phyloP scores from a whole-genome alignment of 2,329 filamentous ascomycete genomes.

The Colletotrichum chlorophyti region DNA sequence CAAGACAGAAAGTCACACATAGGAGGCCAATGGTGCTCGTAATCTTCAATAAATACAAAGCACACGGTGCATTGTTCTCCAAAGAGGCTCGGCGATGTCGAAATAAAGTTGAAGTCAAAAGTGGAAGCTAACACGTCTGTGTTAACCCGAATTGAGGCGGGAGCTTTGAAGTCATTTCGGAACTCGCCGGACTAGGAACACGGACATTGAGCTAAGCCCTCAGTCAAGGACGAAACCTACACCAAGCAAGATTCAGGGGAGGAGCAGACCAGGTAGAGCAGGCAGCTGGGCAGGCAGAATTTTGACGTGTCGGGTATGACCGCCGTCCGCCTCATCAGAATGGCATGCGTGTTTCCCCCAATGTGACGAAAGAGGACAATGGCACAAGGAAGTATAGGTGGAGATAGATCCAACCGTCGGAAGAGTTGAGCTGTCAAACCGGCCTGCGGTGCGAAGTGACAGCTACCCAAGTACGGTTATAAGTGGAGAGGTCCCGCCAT shows the following conservation, averaged over 20 bases:
- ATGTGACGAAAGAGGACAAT: slow-evolving; percentile 19
- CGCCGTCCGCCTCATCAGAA: not conserved
- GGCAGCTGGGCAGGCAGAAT: not conserved
- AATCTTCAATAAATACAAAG: no score
- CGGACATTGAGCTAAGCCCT: not conserved
- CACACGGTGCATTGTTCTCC: no score
- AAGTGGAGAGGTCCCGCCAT: slow-evolving; percentile 23
- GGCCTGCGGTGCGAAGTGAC: slow-evolving; percentile 7
- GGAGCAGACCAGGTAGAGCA: not conserved
- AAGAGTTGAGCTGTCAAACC: slow-evolving; percentile 26
- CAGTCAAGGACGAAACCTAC: not conserved
- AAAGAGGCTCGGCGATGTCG: slow-evolving; percentile 18
- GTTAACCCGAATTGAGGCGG: not conserved
- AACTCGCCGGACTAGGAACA: slow-evolving; percentile 1
- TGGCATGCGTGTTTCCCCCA: not conserved
- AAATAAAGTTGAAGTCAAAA: slow-evolving; percentile 26
- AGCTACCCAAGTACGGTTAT: slow-evolving; percentile 28
- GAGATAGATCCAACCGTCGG: slow-evolving; percentile 18
- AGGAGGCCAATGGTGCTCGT: not conserved
- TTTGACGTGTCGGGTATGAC: not conserved
- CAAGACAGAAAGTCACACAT: no score
- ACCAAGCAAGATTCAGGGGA: not conserved
- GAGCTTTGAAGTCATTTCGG: not conserved
- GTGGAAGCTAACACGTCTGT: slow-evolving; percentile 7
- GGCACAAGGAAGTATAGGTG: slow-evolving; percentile 14